phyloP scores from a whole-genome alignment of 805 yeast genomes.

The Cyberlindnera veronae region DNA sequence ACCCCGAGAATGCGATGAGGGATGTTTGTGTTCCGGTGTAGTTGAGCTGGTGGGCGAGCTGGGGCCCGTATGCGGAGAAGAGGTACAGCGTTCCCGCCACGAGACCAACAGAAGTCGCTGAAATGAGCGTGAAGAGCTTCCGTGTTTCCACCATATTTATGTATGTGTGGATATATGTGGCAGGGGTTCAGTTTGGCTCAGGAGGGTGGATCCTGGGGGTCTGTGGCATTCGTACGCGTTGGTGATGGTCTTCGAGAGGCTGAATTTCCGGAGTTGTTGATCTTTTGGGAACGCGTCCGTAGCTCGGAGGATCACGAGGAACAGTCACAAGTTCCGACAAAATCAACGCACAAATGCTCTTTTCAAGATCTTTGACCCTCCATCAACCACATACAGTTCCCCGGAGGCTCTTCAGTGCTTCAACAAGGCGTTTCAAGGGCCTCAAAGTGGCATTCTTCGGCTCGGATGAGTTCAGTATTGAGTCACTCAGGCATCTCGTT shows the following conservation, averaged over 20 bases:
- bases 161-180: too few species aligned
- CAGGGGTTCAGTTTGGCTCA: not conserved
- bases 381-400: too few species aligned
- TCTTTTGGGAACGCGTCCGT: too few species aligned
- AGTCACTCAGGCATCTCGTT: constrained; percentile 42
- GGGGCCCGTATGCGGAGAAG: constrained; percentile 77
- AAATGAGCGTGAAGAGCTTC: constrained; percentile 14
- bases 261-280: too few species aligned
- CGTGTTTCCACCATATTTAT: constrained; percentile 8
- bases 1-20: constrained; percentile 61
- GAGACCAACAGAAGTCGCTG: constrained; percentile 39
- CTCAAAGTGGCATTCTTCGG: constrained; percentile 66
- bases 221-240: not conserved
- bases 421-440: not conserved
- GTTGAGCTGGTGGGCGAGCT: constrained; percentile 53
- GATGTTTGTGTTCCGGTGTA: constrained; percentile 64
- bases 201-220: not conserved
- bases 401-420: not conserved
- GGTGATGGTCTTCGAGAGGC: not conserved
- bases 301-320: too few species aligned
- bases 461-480: constrained; percentile 65
- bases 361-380: too few species aligned
- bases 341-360: too few species aligned
- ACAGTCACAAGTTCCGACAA: too few species aligned
- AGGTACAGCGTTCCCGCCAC: constrained; percentile 73